These are phyloP conservation scores for Eimeria necatrix DNA, from an alignment of 169 alveolate genomes.

Conservation along the genomic window DNA sequence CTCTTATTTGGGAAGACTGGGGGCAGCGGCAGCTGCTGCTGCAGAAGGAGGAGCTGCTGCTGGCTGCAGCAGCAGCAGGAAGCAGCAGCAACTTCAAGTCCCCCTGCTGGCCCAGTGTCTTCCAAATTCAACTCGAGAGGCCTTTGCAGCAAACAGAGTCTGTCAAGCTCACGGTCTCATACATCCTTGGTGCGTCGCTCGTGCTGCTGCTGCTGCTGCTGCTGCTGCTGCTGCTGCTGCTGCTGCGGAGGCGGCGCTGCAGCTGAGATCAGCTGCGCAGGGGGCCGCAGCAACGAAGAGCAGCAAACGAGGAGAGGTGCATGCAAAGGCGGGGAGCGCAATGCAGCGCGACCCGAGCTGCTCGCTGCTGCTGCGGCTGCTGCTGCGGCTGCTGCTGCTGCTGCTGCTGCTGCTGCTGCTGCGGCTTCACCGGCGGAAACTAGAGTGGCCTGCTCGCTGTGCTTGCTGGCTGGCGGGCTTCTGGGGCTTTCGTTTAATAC, in stretches of 20 bases:
- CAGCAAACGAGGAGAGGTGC: neutral
- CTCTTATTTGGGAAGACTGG: conserved; percentile 59
- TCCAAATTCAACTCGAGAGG: conserved; percentile 10
- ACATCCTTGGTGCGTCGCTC: conserved; percentile 31
- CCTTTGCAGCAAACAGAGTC: neutral
- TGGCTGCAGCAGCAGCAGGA: neutral
- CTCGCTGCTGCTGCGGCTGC: too few species aligned
- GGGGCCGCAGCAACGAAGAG: neutral
- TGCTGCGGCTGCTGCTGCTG: too few species aligned
- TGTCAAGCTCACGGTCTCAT: neutral
- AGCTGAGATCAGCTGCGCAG: neutral
- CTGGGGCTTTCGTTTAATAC: too few species aligned
- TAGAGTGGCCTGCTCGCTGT: too few species aligned
- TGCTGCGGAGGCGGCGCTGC: neutral
- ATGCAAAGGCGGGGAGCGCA: neutral
- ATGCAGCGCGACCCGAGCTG: too few species aligned
- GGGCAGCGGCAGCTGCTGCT: conserved; percentile 37
- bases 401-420: too few species aligned
- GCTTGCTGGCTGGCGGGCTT: too few species aligned
- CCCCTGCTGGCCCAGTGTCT: conserved; percentile 39
- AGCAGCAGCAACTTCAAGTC: conserved; percentile 12
- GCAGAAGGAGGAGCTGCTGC: conserved; percentile 10
- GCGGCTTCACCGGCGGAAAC: too few species aligned
- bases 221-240: conserved; percentile 3
- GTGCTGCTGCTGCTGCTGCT: neutral